Evolutionary conservation across 2,329 filamentous ascomycete genomes (phyloP), one percentile per base, ranked within the genome.

Genomic region (Alternaria sp.): DNA sequence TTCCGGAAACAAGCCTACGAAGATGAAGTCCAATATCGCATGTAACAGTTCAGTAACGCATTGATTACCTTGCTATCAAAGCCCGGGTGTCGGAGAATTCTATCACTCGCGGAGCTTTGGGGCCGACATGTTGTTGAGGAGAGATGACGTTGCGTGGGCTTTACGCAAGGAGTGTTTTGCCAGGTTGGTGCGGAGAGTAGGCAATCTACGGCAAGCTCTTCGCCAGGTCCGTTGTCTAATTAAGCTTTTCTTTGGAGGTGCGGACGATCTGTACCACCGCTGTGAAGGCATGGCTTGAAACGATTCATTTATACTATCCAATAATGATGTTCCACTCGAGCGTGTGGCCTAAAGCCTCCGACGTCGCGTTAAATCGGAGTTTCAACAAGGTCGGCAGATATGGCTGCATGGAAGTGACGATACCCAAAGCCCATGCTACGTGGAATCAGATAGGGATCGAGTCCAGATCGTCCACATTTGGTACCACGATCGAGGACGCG

Each of bases 1-100:
- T 17, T 24, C 31, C 26, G 10, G 37, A 8, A 36, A 28, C 34
- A 52, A 28, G 41, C 33, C 44, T 48, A 41, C 34, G 29, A 61
- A 56, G 41, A 63, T 63, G 58, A 61, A 37, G 5, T 29, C 45
- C 31, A 59, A 61, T 61, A 56, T 63, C 58, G 40, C 39, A 21
- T 45, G 14, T 28, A 36, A 48, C 24, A 23, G 1, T 2, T 39
- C 5, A 23, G 41, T 4, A 31, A 26, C n/a, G 39, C 28, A 9
- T 33, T 46, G n/a, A 40, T 57, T 34, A n/a, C 24, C 13, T 6
- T n/a, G 14, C 24, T 44, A 29, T 40, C 42, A 44, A 34, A 53
- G 54, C 24, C 28, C 13, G 46, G 33, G 34, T 11, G 14, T 52
- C 40, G 28, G 49, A 45, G 50, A 53, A 53, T 53, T 53, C 29